Conservation (phyloP, 345 rosid species). For the Hypericum perforatum region DNA sequence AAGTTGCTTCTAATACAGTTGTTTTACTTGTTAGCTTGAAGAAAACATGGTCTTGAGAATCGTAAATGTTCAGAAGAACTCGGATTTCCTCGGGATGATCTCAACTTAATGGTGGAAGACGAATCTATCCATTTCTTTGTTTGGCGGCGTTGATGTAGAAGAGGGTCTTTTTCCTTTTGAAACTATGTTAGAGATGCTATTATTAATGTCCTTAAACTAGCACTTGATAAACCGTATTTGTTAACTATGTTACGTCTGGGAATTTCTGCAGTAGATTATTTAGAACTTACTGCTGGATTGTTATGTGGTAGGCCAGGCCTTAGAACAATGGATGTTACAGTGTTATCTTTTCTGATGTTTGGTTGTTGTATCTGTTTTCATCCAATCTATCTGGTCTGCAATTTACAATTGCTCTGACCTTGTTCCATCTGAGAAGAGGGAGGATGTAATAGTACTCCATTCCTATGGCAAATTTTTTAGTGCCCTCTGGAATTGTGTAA, state of each 20-base stretch:
- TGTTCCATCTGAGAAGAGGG: no score
- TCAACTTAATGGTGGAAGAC: no score
- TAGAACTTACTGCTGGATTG: constrained; percentile 16
- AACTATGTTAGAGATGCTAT: constrained; percentile 12
- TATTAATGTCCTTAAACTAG: constrained; percentile 26
- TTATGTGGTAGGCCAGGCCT: constrained; percentile 36
- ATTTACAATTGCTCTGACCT: no score
- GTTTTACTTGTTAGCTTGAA: no score
- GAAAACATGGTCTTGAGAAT: no score
- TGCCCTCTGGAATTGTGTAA: no score
- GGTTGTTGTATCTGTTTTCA: constrained; percentile 1
- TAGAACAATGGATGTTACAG: constrained; percentile 12
- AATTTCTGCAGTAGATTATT: constrained; percentile 24
- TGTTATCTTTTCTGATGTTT: neutral
- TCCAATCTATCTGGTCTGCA: neutral
- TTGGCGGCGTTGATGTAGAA: neutral
- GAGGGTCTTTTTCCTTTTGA: constrained; percentile 16
- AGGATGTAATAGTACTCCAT: no score
- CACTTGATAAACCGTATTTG: constrained; percentile 24
- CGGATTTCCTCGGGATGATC: no score
- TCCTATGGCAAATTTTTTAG: no score
- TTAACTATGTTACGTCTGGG: constrained; percentile 32
- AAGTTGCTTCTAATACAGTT: no score
- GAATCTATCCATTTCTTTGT: no score
- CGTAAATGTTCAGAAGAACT: no score